phyloP scores from a whole-genome alignment of 306 rosid genomes.

The Crotalaria pallida region DNA sequence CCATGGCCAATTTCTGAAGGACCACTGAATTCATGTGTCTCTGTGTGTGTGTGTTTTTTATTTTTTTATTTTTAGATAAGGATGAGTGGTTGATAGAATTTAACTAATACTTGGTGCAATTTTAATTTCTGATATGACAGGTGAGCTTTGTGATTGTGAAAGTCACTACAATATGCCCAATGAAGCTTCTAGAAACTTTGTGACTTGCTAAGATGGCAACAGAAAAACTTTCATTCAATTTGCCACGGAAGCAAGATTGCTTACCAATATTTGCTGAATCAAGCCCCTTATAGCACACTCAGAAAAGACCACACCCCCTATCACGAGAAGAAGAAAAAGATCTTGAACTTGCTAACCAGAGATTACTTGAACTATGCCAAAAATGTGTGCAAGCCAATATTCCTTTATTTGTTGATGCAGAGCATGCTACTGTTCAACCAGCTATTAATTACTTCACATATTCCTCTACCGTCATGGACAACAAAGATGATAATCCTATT shows the following conservation, averaged over 20 bases:
- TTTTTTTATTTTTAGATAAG: no score
- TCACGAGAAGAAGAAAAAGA: constrained; percentile 60
- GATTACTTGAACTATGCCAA: constrained; percentile 51
- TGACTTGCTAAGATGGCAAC: constrained; percentile 84
- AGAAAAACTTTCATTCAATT: no score
- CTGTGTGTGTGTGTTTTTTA: no score
- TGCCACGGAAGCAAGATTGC: constrained; percentile 73
- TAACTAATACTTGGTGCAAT: no score
- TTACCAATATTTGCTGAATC: constrained; percentile 65
- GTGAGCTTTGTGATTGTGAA: no score
- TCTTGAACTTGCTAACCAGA: constrained; percentile 44
- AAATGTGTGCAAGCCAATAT: constrained; percentile 45
- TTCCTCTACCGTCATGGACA: constrained; percentile 55
- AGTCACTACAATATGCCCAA: no score
- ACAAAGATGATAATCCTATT: constrained; percentile 43
- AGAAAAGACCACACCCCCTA: constrained; percentile 32
- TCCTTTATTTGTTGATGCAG: constrained; percentile 68
- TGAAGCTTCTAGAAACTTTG: constrained; percentile 59
- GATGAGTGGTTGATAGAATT: no score
- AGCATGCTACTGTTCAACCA: constrained; percentile 74
- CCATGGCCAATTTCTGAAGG: no score
- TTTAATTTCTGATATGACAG: no score
- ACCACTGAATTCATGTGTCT: no score
- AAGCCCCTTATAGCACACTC: constrained; percentile 45
- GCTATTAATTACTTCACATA: no score